Evolutionary conservation across 192 early-diverging fungal species (phyloP), one percentile per base, ranked within the genome.

Genomic region (Mortierella claussenii): DNA sequence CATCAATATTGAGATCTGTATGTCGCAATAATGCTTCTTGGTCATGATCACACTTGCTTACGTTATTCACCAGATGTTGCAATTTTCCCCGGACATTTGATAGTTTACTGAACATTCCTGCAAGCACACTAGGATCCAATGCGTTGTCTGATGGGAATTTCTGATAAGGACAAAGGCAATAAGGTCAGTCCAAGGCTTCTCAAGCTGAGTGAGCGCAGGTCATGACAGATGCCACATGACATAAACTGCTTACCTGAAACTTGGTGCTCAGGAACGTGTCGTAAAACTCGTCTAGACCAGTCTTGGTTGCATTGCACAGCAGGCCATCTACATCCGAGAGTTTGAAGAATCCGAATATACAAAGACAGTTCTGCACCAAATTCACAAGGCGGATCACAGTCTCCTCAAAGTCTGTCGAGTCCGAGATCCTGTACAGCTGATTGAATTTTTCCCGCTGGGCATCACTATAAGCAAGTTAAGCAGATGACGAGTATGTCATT

Each of bases 381-480:
- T 20, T 61, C 24, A 84, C 82, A 1, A 86, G 66, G 24, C 75
- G 62, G 18, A 86, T 80, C 3, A 86, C 85, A 0, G 85, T 80
- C 37, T 82, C 82, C 30, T 81, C 68, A 53, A 86, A 86, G 20
- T 78, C 60, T 1, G 74, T 78, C 23, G 70, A 42, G 30, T 83
- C 82, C 8, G 79, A 76, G 26, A 84, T 82, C 30, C 73, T 82
- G 65, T 82, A 86, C 9, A 84, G 56, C 15, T 81, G 80, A 24
- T 80, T 69, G 61, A 86, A 86, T 30, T 86, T 86, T 43, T 86
- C 85, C 54, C 83, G 78, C 15, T 79, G 80, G 0, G 85, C 81
- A 48, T 79, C 76, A 54, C 84, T 85, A 70, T 48, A 43, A 34
- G 30, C 34, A 54, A n/a, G n/a, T 36, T 40, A 40, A 40, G 13